A percentile compares a stretch with the other conserved stretches of the same genome.
Conservation (phyloP, 306 rosid genomes). For the Cyamopsis tetragonoloba region DNA sequence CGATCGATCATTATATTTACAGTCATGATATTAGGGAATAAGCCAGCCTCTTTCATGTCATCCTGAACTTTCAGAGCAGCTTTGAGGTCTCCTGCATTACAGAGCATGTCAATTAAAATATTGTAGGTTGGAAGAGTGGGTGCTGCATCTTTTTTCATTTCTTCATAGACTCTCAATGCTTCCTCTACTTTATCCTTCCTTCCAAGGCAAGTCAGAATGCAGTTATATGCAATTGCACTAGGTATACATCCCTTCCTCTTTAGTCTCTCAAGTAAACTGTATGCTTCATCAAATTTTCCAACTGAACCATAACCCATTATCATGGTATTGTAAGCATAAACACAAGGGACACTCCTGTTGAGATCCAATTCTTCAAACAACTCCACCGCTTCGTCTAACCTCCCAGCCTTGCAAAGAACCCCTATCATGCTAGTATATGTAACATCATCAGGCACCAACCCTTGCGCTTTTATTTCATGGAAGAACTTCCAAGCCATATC, state of each 20-base stretch:
- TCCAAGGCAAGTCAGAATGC: slow-evolving; percentile 80
- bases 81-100: slow-evolving; percentile 68
- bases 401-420: slow-evolving; percentile 86
- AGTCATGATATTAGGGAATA: slow-evolving; percentile 84
- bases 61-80: slow-evolving; percentile 56
- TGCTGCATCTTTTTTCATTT: slow-evolving; percentile 84
- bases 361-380: slow-evolving; percentile 78
- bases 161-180: slow-evolving; percentile 60
- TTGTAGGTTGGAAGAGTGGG: slow-evolving; percentile 85
- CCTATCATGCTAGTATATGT: slow-evolving; percentile 91
- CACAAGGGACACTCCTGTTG: slow-evolving; percentile 78
- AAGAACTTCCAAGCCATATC: slow-evolving; percentile 99
- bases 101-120: slow-evolving; percentile 81
- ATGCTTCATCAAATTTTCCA: slow-evolving; percentile 85
- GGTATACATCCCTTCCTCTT: slow-evolving; percentile 87
- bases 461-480: slow-evolving; percentile 81
- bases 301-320: slow-evolving; percentile 94
- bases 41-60: slow-evolving; percentile 78
- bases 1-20: slow-evolving; percentile 88
- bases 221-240: slow-evolving; percentile 74
- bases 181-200: slow-evolving; percentile 69
- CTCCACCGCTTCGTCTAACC: slow-evolving; percentile 69
- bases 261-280: slow-evolving; percentile 86
- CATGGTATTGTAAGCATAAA: slow-evolving; percentile 96
- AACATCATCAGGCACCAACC: slow-evolving; percentile 73